phyloP scores from a whole-genome alignment of 371 early-diverging fungal genomes.

The Mucor racemosus region DNA sequence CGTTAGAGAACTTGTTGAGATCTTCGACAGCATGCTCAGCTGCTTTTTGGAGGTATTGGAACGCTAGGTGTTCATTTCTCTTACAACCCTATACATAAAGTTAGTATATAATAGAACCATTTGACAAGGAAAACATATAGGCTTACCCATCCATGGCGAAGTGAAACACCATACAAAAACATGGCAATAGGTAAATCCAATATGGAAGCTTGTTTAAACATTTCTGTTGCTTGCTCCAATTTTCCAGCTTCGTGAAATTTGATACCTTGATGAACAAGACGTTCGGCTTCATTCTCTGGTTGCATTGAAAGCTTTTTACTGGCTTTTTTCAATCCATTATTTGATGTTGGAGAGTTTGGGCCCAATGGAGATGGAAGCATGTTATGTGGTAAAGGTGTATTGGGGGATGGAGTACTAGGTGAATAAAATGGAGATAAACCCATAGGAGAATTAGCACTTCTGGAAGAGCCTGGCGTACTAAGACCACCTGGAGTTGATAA shows the following conservation, averaged over 20 bases:
- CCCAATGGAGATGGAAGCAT: slow-evolving; percentile 16
- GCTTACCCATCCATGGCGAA: slow-evolving; percentile 83
- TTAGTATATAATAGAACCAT: not conserved
- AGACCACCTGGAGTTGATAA: slow-evolving; percentile 16
- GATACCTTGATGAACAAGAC: slow-evolving; percentile 56
- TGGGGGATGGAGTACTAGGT: slow-evolving; percentile 24
- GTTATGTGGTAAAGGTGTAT: slow-evolving; percentile 5
- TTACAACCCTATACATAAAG: slow-evolving; percentile 61
- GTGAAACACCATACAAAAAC: slow-evolving; percentile 82
- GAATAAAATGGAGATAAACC: slow-evolving; percentile 23
- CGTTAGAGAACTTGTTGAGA: slow-evolving; percentile 26
- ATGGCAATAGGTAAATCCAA: slow-evolving; percentile 71
- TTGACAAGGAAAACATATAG: not conserved
- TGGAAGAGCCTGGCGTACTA: slow-evolving; percentile 24
- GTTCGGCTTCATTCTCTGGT: slow-evolving; percentile 21
- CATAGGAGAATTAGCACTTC: slow-evolving; percentile 18
- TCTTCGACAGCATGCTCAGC: slow-evolving; percentile 75
- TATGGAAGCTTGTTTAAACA: slow-evolving; percentile 72
- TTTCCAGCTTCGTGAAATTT: slow-evolving; percentile 73
- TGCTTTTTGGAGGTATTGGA: slow-evolving; percentile 77
- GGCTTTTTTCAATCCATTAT: not conserved
- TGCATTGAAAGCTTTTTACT: slow-evolving; percentile 20
- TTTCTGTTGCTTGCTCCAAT: slow-evolving; percentile 70
- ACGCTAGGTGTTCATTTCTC: slow-evolving; percentile 65
- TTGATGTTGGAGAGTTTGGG: not conserved